Conservation (phyloP, 345 rosid species). For the Pugionium cornutum region DNA sequence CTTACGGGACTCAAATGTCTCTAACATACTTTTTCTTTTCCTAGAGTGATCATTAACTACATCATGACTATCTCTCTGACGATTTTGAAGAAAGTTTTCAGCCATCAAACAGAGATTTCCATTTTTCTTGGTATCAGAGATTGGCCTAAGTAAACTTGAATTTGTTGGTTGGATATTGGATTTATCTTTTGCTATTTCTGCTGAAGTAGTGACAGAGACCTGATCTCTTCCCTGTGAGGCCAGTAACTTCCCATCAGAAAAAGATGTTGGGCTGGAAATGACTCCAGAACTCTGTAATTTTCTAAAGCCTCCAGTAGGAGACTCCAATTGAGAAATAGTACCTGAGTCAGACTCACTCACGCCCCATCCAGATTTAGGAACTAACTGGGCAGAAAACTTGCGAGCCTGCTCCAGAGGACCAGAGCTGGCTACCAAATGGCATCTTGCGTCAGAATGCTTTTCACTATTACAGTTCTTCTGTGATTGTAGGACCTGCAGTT, state of each 20-base stretch:
- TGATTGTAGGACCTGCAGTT: slow-evolving; percentile 37
- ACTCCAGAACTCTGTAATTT: slow-evolving; percentile 69
- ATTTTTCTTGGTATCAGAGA: slow-evolving; percentile 31
- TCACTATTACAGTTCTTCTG: slow-evolving; percentile 37
- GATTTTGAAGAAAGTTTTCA: slow-evolving; percentile 44
- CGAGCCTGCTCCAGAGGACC: slow-evolving; percentile 38
- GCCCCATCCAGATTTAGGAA: slow-evolving; percentile 42
- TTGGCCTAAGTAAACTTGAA: slow-evolving; percentile 44
- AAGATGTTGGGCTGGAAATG: slow-evolving; percentile 73
- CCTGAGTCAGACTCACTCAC: slow-evolving; percentile 65
- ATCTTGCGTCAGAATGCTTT: slow-evolving; percentile 45
- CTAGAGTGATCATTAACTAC: slow-evolving; percentile 36
- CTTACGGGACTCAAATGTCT: slow-evolving; percentile 52
- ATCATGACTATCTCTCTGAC: neutral
- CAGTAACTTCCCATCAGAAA: slow-evolving; percentile 86
- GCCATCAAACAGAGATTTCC: slow-evolving; percentile 51
- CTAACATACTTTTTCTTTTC: slow-evolving; percentile 52
- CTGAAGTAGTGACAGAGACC: slow-evolving; percentile 48
- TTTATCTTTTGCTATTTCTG: slow-evolving; percentile 52
- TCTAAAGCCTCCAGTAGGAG: slow-evolving; percentile 68
- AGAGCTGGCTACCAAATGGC: slow-evolving; percentile 37
- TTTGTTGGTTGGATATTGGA: slow-evolving; percentile 45
- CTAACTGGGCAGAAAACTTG: slow-evolving; percentile 35
- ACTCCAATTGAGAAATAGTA: slow-evolving; percentile 74
- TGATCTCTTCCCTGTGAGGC: slow-evolving; percentile 80